These are phyloP conservation scores for Boletus mariae DNA, from an alignment of 1,284 basidiomycete genomes.

Conservation along the genomic window DNA sequence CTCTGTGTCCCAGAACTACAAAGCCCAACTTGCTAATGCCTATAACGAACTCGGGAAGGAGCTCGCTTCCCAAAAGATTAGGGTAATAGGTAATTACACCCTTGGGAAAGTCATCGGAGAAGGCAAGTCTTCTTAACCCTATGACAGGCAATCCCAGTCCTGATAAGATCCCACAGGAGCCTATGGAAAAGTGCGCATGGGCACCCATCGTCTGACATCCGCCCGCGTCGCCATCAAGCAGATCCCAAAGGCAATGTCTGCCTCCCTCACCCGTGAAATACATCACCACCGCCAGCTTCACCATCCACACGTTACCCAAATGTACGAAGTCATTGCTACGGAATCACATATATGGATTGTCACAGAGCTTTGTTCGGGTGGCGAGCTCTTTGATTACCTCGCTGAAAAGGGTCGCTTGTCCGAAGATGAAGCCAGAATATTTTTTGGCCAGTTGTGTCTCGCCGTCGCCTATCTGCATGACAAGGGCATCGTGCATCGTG, in stretches of 20 bases:
- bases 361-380: constrained; percentile 93
- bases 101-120: constrained; percentile 94
- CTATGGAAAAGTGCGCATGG: constrained; percentile 91
- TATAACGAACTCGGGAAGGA: constrained; percentile 98
- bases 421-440: constrained; percentile 77
- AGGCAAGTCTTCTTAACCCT: constrained; percentile 52
- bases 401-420: constrained; percentile 88
- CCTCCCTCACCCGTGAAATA: constrained; percentile 92
- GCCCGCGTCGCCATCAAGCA: constrained; percentile 95
- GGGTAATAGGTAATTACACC: constrained; percentile 94
- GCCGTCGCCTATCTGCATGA: constrained; percentile 89
- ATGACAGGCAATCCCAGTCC: constrained; percentile 7
- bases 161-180: constrained; percentile 58
- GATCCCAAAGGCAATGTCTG: constrained; percentile 89
- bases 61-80: constrained; percentile 83
- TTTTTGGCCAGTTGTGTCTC: constrained; percentile 96
- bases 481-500: constrained; percentile 91
- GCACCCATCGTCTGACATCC: constrained; percentile 87
- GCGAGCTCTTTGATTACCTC: constrained; percentile 96
- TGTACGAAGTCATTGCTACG: constrained; percentile 97
- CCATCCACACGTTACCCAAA: constrained; percentile 91
- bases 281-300: constrained; percentile 97
- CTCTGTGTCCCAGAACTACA: constrained; percentile 72
- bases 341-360: constrained; percentile 96
- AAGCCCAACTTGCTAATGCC: constrained; percentile 86